These are phyloP conservation scores for Sesbania bispinosa DNA, from an alignment of 306 rosid species.

Conservation along the genomic window DNA sequence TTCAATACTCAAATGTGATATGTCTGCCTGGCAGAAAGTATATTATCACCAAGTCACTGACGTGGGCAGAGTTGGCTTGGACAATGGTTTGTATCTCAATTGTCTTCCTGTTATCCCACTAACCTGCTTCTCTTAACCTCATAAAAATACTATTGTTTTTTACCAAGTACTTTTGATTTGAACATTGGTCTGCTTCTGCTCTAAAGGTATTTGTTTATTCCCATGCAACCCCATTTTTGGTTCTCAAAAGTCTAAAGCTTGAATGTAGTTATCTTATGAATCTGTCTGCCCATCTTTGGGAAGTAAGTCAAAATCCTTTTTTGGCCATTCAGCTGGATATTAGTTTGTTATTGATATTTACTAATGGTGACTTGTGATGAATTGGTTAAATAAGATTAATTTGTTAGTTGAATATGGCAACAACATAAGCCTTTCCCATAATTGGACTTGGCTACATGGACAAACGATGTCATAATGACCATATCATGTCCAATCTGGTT, in stretches of 20 bases:
- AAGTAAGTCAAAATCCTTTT: not conserved
- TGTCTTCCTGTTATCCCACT: not conserved
- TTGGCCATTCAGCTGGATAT: slow-evolving; percentile 1
- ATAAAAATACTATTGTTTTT: not conserved
- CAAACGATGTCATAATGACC: too few relatives aligned
- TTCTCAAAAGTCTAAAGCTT: not conserved
- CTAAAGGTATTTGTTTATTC: not conserved
- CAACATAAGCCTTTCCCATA: too few relatives aligned
- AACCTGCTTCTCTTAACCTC: not conserved
- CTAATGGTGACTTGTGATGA: not conserved
- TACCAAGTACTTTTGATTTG: not conserved
- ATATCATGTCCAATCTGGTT: too few relatives aligned
- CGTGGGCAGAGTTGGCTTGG: slow-evolving; percentile 79
- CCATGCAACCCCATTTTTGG: not conserved
- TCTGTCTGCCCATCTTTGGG: not conserved
- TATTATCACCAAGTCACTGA: slow-evolving; percentile 87
- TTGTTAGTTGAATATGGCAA: slow-evolving; percentile 8
- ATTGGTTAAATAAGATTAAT: not conserved
- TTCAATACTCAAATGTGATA: slow-evolving; percentile 82
- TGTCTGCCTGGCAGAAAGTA: slow-evolving; percentile 93
- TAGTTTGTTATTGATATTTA: slow-evolving; percentile 2
- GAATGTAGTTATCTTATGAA: not conserved
- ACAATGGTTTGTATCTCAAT: slow-evolving; percentile 53
- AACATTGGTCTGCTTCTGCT: not conserved
- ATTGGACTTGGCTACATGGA: too few relatives aligned